phyloP scores from a whole-genome alignment of 129 eudicot genomes.

The Flaveria robusta region DNA sequence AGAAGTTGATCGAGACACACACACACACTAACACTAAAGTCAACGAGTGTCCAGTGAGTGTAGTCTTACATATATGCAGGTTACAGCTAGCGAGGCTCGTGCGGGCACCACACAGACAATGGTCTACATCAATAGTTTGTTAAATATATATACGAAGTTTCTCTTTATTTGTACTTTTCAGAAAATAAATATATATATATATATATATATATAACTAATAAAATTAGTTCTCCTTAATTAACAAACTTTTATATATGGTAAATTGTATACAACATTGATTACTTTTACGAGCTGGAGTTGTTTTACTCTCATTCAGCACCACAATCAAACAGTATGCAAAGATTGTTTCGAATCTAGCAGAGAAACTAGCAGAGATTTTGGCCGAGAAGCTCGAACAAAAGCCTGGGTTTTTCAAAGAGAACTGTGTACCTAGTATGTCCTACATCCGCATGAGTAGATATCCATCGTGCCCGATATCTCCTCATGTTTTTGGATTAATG shows the following conservation, averaged over 20 bases:
- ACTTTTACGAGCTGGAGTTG: background rate
- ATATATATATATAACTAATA: background rate
- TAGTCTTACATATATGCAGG: no score
- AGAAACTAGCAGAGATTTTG: slow-evolving; percentile 60
- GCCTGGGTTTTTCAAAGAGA: slow-evolving; percentile 45
- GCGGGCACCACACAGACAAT: background rate
- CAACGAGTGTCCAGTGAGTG: background rate
- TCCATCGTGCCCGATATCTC: slow-evolving; percentile 64
- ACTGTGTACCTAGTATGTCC: slow-evolving; percentile 61
- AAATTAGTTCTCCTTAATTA: background rate
- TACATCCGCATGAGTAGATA: slow-evolving; percentile 79
- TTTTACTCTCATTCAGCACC: slow-evolving; percentile 37
- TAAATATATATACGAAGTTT: background rate
- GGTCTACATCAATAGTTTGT: background rate
- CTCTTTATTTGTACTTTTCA: background rate
- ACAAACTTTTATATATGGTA: no score
- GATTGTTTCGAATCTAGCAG: slow-evolving; percentile 54
- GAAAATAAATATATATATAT: background rate
- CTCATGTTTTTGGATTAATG: slow-evolving; percentile 59
- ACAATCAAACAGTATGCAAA: slow-evolving; percentile 58
- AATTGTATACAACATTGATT: no score
- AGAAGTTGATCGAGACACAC: background rate
- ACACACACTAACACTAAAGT: background rate
- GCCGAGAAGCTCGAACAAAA: slow-evolving; percentile 58
- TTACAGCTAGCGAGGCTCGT: background rate